A percentile compares a stretch with the other conserved stretches of the same genome.
Conservation (phyloP, 2,329 filamentous ascomycete genomes). For the Fusarium duplospermum region DNA sequence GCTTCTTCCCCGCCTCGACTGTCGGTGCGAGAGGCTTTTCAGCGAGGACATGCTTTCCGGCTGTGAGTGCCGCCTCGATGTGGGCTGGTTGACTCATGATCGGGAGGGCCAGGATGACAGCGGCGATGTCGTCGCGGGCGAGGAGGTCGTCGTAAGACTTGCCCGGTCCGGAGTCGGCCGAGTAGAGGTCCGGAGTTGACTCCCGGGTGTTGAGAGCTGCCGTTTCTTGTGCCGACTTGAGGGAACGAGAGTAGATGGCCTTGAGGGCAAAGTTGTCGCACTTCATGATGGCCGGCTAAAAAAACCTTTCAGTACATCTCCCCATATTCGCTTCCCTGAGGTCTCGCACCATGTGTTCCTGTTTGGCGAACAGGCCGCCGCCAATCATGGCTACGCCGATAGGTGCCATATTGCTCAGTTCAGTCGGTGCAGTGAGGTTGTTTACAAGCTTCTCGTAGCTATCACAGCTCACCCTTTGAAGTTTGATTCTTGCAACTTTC, state of each 20-base stretch:
- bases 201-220: slow-evolving; percentile 52
- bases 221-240: slow-evolving; percentile 64
- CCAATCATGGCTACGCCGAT: slow-evolving; percentile 71
- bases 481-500: background rate
- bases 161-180: slow-evolving; percentile 61
- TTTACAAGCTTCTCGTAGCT: background rate
- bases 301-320: slow-evolving; percentile 13
- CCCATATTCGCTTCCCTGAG: background rate
- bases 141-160: slow-evolving; percentile 64
- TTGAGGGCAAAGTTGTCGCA: slow-evolving; percentile 65
- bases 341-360: slow-evolving; percentile 64
- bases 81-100: slow-evolving; percentile 70
- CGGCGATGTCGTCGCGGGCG: slow-evolving; percentile 63
- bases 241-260: slow-evolving; percentile 74
- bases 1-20: slow-evolving; percentile 56
- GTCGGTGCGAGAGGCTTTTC: slow-evolving; percentile 77
- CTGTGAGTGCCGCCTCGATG: slow-evolving; percentile 68
- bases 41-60: slow-evolving; percentile 76
- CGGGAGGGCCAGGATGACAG: slow-evolving; percentile 70
- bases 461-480: slow-evolving; percentile 2
- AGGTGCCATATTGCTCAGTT: slow-evolving; percentile 47
- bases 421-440: slow-evolving; percentile 6
- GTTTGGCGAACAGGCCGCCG: slow-evolving; percentile 71
- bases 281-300: slow-evolving; percentile 68
- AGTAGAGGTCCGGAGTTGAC: slow-evolving; percentile 63